Evolutionary conservation across 208 protist species (phyloP).

Genomic region (Trypanosoma caninum): DNA sequence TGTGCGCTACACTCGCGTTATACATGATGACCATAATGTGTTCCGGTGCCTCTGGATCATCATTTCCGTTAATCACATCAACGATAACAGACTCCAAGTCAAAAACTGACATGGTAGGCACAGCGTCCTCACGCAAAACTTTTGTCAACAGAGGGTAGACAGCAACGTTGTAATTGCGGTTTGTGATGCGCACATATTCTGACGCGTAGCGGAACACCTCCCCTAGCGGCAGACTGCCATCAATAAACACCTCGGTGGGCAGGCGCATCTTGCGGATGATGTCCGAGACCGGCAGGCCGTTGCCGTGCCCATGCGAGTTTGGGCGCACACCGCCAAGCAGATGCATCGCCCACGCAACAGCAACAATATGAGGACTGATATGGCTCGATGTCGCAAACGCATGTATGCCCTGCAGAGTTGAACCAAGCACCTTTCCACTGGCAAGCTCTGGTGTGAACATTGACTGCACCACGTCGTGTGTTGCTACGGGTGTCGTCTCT

Average conservation of each 20-base stretch:
- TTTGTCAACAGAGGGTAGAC: slow-evolving; percentile 85
- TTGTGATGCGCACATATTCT: slow-evolving; percentile 52
- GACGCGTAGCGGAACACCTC: slow-evolving; percentile 81
- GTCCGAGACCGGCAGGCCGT: slow-evolving; percentile 76
- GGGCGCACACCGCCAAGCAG: slow-evolving; percentile 64
- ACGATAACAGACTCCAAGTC: slow-evolving; percentile 83
- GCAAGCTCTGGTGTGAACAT: slow-evolving; percentile 85
- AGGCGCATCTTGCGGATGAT: slow-evolving; percentile 79
- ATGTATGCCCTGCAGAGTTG: slow-evolving; percentile 67
- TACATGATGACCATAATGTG: slow-evolving; percentile 90
- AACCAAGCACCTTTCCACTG: slow-evolving; percentile 83
- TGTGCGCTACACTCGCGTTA: slow-evolving; percentile 86
- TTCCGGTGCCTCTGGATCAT: slow-evolving; percentile 59
- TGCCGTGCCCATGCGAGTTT: slow-evolving; percentile 72
- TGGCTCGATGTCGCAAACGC: slow-evolving; percentile 59
- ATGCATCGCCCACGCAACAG: slow-evolving; percentile 87
- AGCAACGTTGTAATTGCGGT: slow-evolving; percentile 41
- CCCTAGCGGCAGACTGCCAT: slow-evolving; percentile 67
- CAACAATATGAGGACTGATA: slow-evolving; percentile 84
- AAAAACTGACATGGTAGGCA: slow-evolving; percentile 87
- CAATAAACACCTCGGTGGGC: slow-evolving; percentile 71
- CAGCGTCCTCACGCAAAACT: slow-evolving; percentile 81
- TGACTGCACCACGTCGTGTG: slow-evolving; percentile 54
- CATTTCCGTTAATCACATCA: slow-evolving; percentile 69
- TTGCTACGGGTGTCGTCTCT: slow-evolving; percentile 48